Conservation (phyloP, 2,329 filamentous ascomycete species). For the Scytalidium sp. region DNA sequence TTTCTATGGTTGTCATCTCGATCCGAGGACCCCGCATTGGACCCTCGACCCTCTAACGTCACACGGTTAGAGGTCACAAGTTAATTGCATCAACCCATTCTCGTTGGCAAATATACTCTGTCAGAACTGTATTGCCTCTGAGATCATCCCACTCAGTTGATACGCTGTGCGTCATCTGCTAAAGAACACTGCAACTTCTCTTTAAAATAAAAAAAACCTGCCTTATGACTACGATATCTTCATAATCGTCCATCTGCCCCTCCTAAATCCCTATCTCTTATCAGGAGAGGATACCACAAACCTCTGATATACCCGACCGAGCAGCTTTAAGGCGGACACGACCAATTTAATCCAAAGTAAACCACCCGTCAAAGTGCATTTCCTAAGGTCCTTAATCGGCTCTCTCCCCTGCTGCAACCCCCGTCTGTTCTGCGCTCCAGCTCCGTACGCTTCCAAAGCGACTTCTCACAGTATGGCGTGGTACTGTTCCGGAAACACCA, state of each 20-base stretch:
- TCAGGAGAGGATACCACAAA: no score
- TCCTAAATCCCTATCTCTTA: background rate
- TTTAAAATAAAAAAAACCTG: no score
- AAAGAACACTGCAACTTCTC: no score
- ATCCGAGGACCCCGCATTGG: background rate
- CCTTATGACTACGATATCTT: no score
- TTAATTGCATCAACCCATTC: background rate
- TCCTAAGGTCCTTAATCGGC: background rate
- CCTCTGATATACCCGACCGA: no score
- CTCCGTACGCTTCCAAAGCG: background rate
- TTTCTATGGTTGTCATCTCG: background rate
- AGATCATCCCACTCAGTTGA: background rate
- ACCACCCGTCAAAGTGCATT: background rate
- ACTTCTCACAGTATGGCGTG: slow-evolving; percentile 72
- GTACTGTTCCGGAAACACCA: slow-evolving; percentile 75
- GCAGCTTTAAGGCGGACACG: no score
- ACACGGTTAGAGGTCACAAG: background rate
- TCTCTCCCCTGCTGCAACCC: background rate
- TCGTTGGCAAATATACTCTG: no score
- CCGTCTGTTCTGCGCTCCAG: background rate
- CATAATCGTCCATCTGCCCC: background rate
- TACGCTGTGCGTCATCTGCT: no score
- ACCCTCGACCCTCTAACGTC: background rate
- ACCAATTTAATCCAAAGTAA: no score
- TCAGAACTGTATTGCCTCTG: background rate